Conservation (phyloP, 345 rosid genomes). For the Citrus unshiu region DNA sequence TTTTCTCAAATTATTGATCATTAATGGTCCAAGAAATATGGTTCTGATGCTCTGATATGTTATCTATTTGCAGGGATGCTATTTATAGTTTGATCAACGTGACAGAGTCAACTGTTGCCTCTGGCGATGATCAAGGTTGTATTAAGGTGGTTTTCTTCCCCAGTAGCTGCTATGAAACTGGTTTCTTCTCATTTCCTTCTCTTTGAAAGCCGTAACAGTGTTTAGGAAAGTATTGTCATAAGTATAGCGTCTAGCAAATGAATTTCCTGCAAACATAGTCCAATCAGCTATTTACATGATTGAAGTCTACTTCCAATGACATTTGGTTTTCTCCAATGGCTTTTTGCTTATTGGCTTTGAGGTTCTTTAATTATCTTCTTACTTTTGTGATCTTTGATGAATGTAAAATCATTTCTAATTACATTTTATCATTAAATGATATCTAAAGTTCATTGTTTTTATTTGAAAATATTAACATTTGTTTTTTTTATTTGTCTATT, state of each 20-base stretch:
- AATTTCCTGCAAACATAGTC: background rate
- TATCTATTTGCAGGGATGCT: conserved; percentile 51
- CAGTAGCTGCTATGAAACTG: background rate
- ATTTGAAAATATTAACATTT: background rate
- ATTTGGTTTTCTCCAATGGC: background rate
- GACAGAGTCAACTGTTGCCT: conserved; percentile 72
- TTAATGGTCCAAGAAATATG: background rate
- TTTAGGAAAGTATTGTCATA: background rate
- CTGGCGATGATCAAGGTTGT: conserved; percentile 93
- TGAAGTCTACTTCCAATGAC: background rate
- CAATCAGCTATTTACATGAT: background rate
- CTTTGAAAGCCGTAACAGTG: background rate
- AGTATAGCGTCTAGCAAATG: background rate
- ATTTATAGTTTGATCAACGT: conserved; percentile 68
- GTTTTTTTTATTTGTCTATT: background rate
- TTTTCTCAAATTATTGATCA: background rate
- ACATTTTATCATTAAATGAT: background rate
- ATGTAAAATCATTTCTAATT: background rate
- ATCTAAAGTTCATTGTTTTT: background rate
- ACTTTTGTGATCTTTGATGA: background rate
- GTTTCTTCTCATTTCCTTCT: background rate
- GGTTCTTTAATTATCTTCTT: background rate
- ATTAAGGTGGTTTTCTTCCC: conserved; percentile 53
- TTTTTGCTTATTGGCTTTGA: background rate
- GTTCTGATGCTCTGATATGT: background rate